A percentile compares a stretch with the other conserved stretches of the same genome.
These are phyloP conservation scores for Linaria vulgaris DNA, from an alignment of 257 asterid genomes.

Conservation along the genomic window DNA sequence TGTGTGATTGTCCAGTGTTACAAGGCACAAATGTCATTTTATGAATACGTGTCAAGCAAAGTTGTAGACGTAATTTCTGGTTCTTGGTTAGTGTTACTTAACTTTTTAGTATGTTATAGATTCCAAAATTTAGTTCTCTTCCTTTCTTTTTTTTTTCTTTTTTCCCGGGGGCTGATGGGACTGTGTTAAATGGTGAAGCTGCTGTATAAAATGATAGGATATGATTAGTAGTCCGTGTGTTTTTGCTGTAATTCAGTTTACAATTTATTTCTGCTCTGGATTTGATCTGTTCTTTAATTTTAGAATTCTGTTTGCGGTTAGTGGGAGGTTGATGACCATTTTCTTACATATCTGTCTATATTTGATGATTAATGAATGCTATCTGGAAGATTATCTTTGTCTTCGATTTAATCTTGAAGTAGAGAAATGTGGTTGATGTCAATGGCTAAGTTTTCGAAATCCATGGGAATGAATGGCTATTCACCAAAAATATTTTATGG, in stretches of 20 bases:
- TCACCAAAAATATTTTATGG: background rate
- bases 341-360: conserved; percentile 1
- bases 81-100: background rate
- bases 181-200: background rate
- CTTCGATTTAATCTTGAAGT: conserved; percentile 8
- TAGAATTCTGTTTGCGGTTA: conserved; percentile 8
- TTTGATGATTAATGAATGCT: background rate
- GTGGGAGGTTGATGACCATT: conserved; percentile 1
- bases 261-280: background rate
- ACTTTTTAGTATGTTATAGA: too few relatives aligned
- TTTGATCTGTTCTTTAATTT: background rate
- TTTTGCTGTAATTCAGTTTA: background rate
- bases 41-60: conserved; percentile 3
- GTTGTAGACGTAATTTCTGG: background rate
- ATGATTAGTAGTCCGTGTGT: background rate
- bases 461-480: background rate
- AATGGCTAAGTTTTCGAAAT: background rate
- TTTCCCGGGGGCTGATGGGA: background rate
- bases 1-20: background rate
- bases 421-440: conserved; percentile 6
- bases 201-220: conserved; percentile 8
- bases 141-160: too few relatives aligned
- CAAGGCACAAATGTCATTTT: background rate
- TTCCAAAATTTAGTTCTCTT: too few relatives aligned
- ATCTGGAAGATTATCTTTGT: conserved; percentile 6